These are phyloP conservation scores for Quercus wislizeni DNA, from an alignment of 306 rosid genomes.

Conservation along the genomic window DNA sequence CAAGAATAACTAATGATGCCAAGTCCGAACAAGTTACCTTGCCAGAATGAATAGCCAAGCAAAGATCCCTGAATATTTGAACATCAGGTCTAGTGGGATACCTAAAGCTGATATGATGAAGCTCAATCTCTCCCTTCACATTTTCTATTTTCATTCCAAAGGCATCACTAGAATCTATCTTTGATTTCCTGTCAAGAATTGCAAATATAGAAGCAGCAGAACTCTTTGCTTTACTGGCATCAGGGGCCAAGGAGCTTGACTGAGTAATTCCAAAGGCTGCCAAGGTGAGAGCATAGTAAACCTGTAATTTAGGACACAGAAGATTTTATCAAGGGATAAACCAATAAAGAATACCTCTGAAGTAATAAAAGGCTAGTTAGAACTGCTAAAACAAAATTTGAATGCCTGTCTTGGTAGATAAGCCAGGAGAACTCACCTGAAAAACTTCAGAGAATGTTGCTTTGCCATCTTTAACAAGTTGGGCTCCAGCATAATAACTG, in stretches of 20 bases:
- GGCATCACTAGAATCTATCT: constrained; percentile 49
- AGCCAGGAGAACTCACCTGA: constrained; percentile 38
- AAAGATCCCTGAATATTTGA: constrained; percentile 54
- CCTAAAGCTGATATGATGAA: constrained; percentile 59
- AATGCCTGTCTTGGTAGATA: not conserved
- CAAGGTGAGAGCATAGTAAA: constrained; percentile 59
- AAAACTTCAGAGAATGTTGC: constrained; percentile 47
- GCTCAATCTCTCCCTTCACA: constrained; percentile 62
- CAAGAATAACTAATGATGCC: not conserved
- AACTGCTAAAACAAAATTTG: not conserved
- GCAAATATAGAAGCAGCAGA: constrained; percentile 65
- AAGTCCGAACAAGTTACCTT: constrained; percentile 39
- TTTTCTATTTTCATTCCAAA: constrained; percentile 43
- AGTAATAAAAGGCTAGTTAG: not conserved
- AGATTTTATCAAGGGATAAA: not conserved
- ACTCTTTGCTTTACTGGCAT: constrained; percentile 49
- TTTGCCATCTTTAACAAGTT: constrained; percentile 51
- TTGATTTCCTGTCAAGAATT: constrained; percentile 63
- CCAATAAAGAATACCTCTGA: not conserved
- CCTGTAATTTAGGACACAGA: constrained; percentile 36
- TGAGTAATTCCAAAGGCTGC: constrained; percentile 57
- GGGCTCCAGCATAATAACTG: constrained; percentile 61
- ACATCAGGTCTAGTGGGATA: constrained; percentile 67
- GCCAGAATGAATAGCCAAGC: constrained; percentile 61
- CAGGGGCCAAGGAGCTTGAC: constrained; percentile 48